Conservation (phyloP, 768 basidiomycete species). For the Boletellus emodensis region DNA sequence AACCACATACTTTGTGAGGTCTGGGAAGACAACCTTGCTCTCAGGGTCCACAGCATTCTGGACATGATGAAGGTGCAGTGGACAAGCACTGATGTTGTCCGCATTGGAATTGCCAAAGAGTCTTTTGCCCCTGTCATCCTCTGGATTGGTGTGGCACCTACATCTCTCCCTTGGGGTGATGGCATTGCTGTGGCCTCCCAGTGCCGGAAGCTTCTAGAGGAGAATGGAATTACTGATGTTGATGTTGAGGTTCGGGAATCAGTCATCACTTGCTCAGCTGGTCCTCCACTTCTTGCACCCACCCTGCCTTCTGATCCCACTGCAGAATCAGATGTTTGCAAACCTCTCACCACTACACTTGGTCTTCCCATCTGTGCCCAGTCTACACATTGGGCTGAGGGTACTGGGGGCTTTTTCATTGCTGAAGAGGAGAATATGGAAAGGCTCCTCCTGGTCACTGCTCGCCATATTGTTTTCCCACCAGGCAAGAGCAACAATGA, state of each 20-base stretch:
- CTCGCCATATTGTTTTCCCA: too few species aligned
- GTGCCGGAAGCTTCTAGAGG: background rate
- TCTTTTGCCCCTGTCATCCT: background rate
- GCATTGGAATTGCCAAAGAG: background rate
- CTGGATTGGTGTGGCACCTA: background rate
- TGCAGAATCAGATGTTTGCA: too few species aligned
- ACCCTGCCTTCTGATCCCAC: background rate
- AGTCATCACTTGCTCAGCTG: background rate
- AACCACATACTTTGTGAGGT: background rate
- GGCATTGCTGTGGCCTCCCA: background rate
- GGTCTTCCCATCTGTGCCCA: too few species aligned
- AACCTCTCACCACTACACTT: too few species aligned
- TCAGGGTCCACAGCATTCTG: background rate
- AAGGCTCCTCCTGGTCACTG: too few species aligned
- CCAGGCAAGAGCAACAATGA: too few species aligned
- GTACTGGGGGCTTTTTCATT: too few species aligned
- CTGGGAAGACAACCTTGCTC: background rate
- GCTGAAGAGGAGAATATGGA: too few species aligned
- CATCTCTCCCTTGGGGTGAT: background rate
- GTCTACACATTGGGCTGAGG: too few species aligned
- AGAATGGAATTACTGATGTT: background rate
- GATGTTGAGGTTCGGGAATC: background rate
- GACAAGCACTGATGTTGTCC: background rate
- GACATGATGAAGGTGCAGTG: background rate
- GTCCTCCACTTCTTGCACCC: background rate